Evolutionary conservation across 345 rosid genomes (phyloP), one percentile per base, ranked within the genome.

Genomic region (Aquilaria yunnanensis): DNA sequence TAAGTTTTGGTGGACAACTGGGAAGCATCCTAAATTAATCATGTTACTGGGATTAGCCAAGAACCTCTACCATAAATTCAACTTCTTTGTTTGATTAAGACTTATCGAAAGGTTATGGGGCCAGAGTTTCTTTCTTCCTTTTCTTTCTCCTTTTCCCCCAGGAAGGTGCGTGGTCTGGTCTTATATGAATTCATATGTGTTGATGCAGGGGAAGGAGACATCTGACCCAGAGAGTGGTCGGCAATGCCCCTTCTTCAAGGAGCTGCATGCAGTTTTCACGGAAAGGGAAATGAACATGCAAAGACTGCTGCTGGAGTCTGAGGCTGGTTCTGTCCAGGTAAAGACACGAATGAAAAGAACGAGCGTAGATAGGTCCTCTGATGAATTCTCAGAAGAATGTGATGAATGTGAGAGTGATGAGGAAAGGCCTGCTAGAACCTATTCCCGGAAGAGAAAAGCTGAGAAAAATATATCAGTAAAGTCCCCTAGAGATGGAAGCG

Each of bases 171-270:
- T 16, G 0, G 23, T 16, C 23, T 16, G 23, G 23, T 16, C 23
- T 16, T 16, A 16, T 16, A 16, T 16, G 23, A 16, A 16, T 16
- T 16, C 23, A 16, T 16, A 16, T 16, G 23, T 16, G 23, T 16
- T 16, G 37, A 31, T 72, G 66, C 72, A 85, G 85, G 90, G 83
- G 51, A 80, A 73, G 71, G 90, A 85, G 72, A 76, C 85, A 49
- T 72, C 82, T 46, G 80, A 80, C 71, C 74, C 78, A 4, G 82
- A 80, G 52, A 75, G 61, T 55, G 80, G 79, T 47, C 60, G 71
- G 61, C 79, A 72, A 41, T 85, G 81, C 47, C 83, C 78, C 2
- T 85, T 85, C 71, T 85, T 76, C 46, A 80, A 80, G 57, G 85
- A 85, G 34, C 70, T 85, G 53, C 83, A 82, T 23, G 74, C 72